Evolutionary conservation across 139 green algal species (phyloP).

Genomic region (Pedinophyceae sp.): DNA sequence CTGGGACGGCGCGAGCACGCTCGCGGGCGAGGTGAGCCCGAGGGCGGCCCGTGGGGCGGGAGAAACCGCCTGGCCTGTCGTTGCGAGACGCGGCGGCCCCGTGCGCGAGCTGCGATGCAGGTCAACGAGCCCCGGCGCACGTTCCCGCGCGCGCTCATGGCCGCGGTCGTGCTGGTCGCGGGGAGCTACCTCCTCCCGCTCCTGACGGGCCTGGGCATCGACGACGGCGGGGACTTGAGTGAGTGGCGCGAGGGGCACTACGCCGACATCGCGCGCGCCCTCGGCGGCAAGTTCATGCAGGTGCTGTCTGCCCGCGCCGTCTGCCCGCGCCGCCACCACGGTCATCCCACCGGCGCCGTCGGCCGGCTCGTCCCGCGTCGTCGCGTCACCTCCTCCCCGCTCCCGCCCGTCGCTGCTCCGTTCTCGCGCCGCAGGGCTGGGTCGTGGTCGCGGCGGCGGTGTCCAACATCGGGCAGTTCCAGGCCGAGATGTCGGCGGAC

Average conservation of each 20-base stretch:
- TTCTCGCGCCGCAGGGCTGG: conserved; percentile 70
- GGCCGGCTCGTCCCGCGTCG: no score
- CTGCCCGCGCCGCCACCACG: no score
- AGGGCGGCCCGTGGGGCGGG: no score
- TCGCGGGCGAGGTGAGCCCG: conserved; percentile 81
- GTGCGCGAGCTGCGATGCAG: no score
- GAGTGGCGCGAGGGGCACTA: conserved; percentile 80
- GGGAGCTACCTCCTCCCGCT: conserved; percentile 54
- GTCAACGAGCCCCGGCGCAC: conserved; percentile 20
- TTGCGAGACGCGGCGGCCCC: no score
- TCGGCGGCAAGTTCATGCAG: background rate
- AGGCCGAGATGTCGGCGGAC: conserved; percentile 87
- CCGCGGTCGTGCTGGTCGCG: conserved; percentile 53
- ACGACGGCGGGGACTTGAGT: no score
- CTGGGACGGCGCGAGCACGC: conserved; percentile 71
- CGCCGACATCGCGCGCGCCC: conserved; percentile 28
- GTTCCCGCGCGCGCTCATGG: conserved; percentile 66
- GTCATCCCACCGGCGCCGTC: no score
- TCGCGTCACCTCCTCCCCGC: no score
- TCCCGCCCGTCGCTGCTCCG: no score
- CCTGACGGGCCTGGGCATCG: conserved; percentile 56
- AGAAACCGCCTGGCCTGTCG: no score
- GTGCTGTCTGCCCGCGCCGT: no score
- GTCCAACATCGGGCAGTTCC: conserved; percentile 83
- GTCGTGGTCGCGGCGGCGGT: conserved; percentile 66